Base-by-base conservation (phyloP, 2,329 filamentous ascomycete genomes). In the Myriosclerotinia duriaeana region DNA sequence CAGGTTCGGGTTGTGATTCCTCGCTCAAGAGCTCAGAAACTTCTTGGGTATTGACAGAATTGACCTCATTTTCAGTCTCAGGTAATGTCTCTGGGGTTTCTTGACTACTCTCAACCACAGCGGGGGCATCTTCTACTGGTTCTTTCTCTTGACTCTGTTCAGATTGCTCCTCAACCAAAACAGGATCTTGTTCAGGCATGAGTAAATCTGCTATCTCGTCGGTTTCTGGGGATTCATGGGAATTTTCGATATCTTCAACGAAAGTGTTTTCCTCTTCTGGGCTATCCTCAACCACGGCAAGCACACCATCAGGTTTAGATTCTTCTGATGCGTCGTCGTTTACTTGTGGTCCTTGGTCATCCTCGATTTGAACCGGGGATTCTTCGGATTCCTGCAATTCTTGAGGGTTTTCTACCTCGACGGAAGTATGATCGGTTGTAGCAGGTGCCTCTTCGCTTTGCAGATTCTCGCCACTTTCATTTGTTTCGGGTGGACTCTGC, bases 141-240 rank as follows among this genome's bases (percentile, higher is more conserved):
- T 8, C 8, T 1, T 17, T 15, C n/a, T 38, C 20, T 26, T 17
- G 30, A 17, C 11, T 12, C 22, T 53, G 26, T 9, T 60, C 34
- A 5, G 12, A 22, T 38, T n/a, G 17, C 44, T 38, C 20, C 30
- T 38, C 30, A 38, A 9, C 11, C 20, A 26, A 6, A 7, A 22
- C 2, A 5, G n/a, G 20, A 17, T 60, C 58, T 26, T 60, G 58
- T 50, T 60, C 58, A 38, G 58, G 58, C 58, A 60, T 50, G 17
- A 60, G 44, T 50, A 60, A 60, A 38, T 60, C 44, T 38, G 58
- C 58, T 22, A 60, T 60, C 30, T 60, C 58, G 5, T 60, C 44
- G 12, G 34, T 48, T 26, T 60, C 58, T 6, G 44, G 14, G 4
- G 14, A 50, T 20, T 38, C 44, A 50, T 60, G 14, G 11, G 48